Conservation (phyloP, 1,139 yeast species). For the Meyerozyma smithsonii region DNA sequence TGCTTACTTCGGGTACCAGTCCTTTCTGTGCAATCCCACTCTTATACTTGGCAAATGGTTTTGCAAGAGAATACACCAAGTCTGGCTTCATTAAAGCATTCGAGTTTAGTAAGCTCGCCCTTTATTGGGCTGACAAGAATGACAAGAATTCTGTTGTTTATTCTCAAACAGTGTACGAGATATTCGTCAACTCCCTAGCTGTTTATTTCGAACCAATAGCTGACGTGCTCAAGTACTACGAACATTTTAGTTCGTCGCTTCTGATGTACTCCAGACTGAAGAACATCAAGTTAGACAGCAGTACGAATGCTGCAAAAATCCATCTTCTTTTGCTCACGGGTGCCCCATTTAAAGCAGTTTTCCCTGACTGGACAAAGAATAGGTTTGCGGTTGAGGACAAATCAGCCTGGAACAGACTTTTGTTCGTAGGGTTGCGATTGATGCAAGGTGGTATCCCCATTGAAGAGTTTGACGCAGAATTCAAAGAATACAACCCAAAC, state of each 20-base stretch:
- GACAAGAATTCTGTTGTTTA: slow-evolving; percentile 32
- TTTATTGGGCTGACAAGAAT: slow-evolving; percentile 32
- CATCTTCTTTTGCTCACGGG: slow-evolving; percentile 18
- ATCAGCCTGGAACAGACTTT: neutral
- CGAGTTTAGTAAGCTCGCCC: slow-evolving; percentile 32
- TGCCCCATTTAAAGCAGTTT: slow-evolving; percentile 9
- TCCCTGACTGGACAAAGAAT: slow-evolving; percentile 2
- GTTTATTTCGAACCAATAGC: slow-evolving; percentile 39
- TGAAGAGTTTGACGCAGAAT: slow-evolving; percentile 11
- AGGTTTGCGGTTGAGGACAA: neutral
- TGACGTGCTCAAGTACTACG: slow-evolving; percentile 31
- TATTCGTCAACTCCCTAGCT: slow-evolving; percentile 42
- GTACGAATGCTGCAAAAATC: slow-evolving; percentile 15
- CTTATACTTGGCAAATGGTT: slow-evolving; percentile 29
- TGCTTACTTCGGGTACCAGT: slow-evolving; percentile 22
- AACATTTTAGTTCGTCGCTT: slow-evolving; percentile 18
- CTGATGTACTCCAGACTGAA: slow-evolving; percentile 13
- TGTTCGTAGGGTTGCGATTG: slow-evolving; percentile 12
- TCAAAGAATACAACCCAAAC: neutral
- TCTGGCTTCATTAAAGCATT: slow-evolving; percentile 21
- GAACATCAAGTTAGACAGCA: slow-evolving; percentile 10
- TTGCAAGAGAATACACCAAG: slow-evolving; percentile 35
- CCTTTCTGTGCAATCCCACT: slow-evolving; percentile 26
- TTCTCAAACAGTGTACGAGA: slow-evolving; percentile 39
- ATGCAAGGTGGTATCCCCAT: slow-evolving; percentile 15